Evolutionary conservation across 768 basidiomycete genomes (phyloP).

Genomic region (Lyophyllum shimeji): DNA sequence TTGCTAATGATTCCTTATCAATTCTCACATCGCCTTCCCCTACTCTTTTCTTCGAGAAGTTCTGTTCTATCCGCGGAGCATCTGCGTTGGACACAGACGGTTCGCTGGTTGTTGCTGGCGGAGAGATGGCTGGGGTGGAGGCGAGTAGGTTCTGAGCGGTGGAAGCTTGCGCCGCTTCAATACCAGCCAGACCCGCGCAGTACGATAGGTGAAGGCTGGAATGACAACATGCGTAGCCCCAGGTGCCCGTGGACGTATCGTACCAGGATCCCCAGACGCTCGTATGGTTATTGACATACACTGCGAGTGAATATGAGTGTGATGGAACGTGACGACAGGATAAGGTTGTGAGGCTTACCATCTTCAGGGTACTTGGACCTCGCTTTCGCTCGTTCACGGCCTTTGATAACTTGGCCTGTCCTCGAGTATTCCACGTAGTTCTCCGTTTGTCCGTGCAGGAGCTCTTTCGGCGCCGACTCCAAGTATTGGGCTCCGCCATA

Average conservation of each 20-base stretch:
- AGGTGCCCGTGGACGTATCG: constrained; percentile 60
- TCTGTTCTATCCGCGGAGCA: constrained; percentile 53
- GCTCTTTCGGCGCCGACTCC: constrained; percentile 84
- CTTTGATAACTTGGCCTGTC: constrained; percentile 88
- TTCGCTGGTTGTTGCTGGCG: constrained; percentile 19
- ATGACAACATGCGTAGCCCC: constrained; percentile 98
- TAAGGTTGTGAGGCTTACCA: constrained; percentile 50
- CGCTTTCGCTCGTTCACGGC: constrained; percentile 83
- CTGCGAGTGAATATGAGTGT: constrained; percentile 37
- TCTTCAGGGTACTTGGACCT: constrained; percentile 96
- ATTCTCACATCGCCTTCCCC: constrained; percentile 82
- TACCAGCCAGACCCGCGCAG: constrained; percentile 86
- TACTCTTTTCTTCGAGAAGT: constrained; percentile 75
- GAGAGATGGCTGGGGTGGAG: constrained; percentile 31
- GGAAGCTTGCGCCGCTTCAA: constrained; percentile 74
- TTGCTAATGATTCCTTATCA: constrained; percentile 65
- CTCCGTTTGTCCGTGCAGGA: constrained; percentile 94
- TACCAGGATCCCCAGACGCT: constrained; percentile 99
- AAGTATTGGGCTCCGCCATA: constrained; percentile 96
- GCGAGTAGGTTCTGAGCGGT: constrained; percentile 67
- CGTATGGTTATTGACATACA: constrained; percentile 90
- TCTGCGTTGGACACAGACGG: constrained; percentile 25
- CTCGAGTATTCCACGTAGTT: constrained; percentile 97
- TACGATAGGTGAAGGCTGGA: constrained; percentile 85
- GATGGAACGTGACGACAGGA: not conserved